Evolutionary conservation across 139 green algal genomes (phyloP).

Genomic region (Microglena sp.): DNA sequence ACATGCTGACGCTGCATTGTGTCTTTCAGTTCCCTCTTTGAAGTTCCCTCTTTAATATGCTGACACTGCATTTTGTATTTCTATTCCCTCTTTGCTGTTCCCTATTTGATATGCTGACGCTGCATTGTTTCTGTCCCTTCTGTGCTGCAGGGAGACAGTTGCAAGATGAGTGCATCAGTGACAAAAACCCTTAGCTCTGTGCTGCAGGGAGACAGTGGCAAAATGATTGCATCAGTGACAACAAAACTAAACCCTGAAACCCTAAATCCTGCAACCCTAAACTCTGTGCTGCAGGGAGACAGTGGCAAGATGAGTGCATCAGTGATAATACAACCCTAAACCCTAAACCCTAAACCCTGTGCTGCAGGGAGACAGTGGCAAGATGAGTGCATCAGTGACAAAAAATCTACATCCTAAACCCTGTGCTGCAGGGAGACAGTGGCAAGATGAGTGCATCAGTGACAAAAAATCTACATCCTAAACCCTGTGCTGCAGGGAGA

Average conservation of each 20-base stretch:
- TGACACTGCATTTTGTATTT: no score
- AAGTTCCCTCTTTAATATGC: no score
- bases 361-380: no score
- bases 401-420: background rate
- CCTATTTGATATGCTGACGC: background rate
- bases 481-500: no score
- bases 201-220: conserved; percentile 87
- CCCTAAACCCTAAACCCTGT: no score
- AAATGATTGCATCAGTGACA: conserved; percentile 89
- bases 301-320: conserved; percentile 93
- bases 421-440: conserved; percentile 73
- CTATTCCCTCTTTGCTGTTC: no score
- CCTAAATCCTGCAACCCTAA: conserved; percentile 60
- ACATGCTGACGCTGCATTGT: no score
- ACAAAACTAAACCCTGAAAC: conserved; percentile 88
- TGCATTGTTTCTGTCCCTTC: background rate
- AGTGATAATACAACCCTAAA: conserved; percentile 55
- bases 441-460: conserved; percentile 95
- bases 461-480: no score
- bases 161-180: background rate
- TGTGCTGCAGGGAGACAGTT: no score
- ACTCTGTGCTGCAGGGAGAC: conserved; percentile 67
- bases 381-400: background rate
- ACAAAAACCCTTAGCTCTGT: background rate
- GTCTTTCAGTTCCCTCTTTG: no score